Percentiles rank a stretch among this genome's conserved stretches.
These are phyloP conservation scores for Colletotrichum nymphaeae DNA, from an alignment of 2,329 filamentous ascomycete species.

Conservation along the genomic window DNA sequence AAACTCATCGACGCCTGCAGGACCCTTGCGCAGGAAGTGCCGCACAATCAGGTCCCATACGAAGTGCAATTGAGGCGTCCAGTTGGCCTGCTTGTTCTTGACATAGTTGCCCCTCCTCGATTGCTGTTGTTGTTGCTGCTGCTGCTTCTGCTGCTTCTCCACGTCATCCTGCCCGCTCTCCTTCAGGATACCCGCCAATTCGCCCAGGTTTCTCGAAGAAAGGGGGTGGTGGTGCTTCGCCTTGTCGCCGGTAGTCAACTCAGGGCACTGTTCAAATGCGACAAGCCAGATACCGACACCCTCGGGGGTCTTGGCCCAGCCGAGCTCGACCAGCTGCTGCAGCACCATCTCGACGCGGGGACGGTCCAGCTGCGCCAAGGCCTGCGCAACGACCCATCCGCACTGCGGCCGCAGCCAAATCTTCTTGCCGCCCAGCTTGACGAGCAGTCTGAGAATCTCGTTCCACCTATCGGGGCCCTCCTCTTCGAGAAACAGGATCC, in stretches of 20 bases:
- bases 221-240: slow-evolving; percentile 86
- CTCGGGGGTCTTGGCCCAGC: slow-evolving; percentile 84
- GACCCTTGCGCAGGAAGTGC: slow-evolving; percentile 56
- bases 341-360: slow-evolving; percentile 63
- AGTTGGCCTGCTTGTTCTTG: slow-evolving; percentile 74
- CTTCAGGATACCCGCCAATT: slow-evolving; percentile 82
- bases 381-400: slow-evolving; percentile 82
- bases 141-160: slow-evolving; percentile 44
- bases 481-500: slow-evolving; percentile 67
- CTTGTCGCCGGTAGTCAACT: slow-evolving; percentile 58
- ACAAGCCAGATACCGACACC: slow-evolving; percentile 90
- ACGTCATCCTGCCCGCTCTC: slow-evolving; percentile 70
- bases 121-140: slow-evolving; percentile 41
- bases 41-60: slow-evolving; percentile 86
- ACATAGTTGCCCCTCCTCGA: slow-evolving; percentile 28
- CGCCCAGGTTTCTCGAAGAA: slow-evolving; percentile 72
- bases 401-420: slow-evolving; percentile 92
- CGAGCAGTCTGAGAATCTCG: slow-evolving; percentile 76
- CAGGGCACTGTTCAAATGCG: slow-evolving; percentile 71
- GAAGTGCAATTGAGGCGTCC: slow-evolving; percentile 85
- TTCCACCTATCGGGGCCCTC: slow-evolving; percentile 69
- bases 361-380: slow-evolving; percentile 69
- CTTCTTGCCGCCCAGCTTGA: slow-evolving; percentile 82
- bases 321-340: slow-evolving; percentile 72
- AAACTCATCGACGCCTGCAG: slow-evolving; percentile 63